Conservation (phyloP, 2,329 filamentous ascomycete species). For the Aspergillus fructus region DNA sequence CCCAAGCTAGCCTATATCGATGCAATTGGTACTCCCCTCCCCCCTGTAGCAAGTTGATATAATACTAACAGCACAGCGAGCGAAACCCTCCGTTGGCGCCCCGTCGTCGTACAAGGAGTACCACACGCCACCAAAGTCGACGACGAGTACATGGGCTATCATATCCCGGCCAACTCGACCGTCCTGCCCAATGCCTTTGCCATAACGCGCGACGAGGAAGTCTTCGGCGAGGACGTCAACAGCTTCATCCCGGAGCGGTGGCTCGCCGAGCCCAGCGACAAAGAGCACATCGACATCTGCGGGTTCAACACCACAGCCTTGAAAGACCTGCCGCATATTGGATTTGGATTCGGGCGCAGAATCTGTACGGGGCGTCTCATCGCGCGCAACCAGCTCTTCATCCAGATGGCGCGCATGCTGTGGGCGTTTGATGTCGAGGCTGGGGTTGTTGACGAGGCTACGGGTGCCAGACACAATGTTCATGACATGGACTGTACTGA, state of each 20-base stretch:
- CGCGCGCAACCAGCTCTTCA: slow-evolving; percentile 1
- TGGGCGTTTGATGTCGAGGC: not conserved
- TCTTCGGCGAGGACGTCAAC: not conserved
- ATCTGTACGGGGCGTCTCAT: not conserved
- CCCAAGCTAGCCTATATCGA: slow-evolving; percentile 3
- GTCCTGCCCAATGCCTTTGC: not conserved
- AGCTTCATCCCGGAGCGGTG: not conserved
- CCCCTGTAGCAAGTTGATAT: too few relatives aligned
- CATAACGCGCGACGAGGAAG: not conserved
- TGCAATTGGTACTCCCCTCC: not conserved
- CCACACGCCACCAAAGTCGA: not conserved
- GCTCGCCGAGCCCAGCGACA: not conserved
- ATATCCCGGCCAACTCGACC: not conserved
- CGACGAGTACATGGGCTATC: slow-evolving; percentile 1
- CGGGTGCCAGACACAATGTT: not conserved
- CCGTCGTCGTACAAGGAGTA: not conserved
- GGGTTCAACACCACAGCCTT: not conserved
- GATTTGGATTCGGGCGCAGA: not conserved
- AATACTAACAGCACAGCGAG: not conserved
- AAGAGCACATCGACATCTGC: not conserved
- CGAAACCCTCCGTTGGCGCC: slow-evolving; percentile 5
- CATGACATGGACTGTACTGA: slow-evolving; percentile 3
- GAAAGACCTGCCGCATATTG: not conserved
- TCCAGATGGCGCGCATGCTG: slow-evolving; percentile 5
- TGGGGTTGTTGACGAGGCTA: not conserved